Conservation (phyloP, 2,329 filamentous ascomycete genomes). For the Rhynchosporium graminicola region DNA sequence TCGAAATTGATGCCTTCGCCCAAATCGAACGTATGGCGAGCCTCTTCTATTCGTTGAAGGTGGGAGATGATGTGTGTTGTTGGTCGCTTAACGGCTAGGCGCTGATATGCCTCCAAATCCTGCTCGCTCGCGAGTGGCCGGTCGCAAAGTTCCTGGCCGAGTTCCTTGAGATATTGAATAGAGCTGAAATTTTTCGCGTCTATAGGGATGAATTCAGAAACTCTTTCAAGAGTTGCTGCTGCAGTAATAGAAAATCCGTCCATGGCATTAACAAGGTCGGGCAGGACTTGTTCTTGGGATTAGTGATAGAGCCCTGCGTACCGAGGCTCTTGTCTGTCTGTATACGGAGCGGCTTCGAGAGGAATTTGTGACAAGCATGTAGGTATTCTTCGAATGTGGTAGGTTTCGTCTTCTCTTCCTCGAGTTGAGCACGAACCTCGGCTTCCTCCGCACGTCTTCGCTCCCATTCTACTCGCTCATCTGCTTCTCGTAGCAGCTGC, state of each 20-base stretch:
- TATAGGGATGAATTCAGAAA: not conserved
- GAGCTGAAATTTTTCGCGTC: not conserved
- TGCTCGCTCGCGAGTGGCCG: too few relatives aligned
- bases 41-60: slow-evolving; percentile 36
- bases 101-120: too few relatives aligned
- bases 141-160: too few relatives aligned
- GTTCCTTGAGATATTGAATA: slow-evolving; percentile 23
- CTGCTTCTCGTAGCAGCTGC: not conserved
- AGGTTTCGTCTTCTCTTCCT: not conserved
- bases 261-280: not conserved
- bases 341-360: not conserved
- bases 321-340: not conserved
- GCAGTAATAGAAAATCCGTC: not conserved
- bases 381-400: not conserved
- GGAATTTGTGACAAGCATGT: too few relatives aligned
- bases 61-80: slow-evolving; percentile 37
- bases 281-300: not conserved
- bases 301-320: not conserved
- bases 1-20: slow-evolving; percentile 31
- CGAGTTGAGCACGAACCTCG: not conserved
- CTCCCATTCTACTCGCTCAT: not conserved
- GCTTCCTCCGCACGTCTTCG: not conserved
- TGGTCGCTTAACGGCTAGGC: too few relatives aligned
- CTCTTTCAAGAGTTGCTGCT: not conserved
- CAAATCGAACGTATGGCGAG: slow-evolving; percentile 34